These are phyloP conservation scores for Solanum chilense DNA, from an alignment of 257 asterid species.

Conservation along the genomic window DNA sequence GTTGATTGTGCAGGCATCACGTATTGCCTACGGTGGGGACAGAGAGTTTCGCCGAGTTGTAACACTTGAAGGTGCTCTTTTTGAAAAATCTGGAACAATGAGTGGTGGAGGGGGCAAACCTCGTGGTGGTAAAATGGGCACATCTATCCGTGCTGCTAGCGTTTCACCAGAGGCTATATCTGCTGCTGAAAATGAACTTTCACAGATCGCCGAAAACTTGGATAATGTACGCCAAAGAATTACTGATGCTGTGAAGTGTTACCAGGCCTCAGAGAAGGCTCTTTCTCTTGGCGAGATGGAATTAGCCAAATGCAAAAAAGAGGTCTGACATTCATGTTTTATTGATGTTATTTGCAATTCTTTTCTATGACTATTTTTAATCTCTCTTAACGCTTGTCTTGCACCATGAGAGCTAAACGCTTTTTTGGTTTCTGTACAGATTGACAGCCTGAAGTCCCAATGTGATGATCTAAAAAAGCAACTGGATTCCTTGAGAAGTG, in stretches of 20 bases:
- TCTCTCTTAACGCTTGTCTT: neutral
- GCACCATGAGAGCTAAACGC: neutral
- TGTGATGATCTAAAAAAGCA: slow-evolving; percentile 61
- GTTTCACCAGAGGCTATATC: slow-evolving; percentile 71
- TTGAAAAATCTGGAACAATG: slow-evolving; percentile 95
- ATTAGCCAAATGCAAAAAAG: slow-evolving; percentile 69
- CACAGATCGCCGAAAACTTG: slow-evolving; percentile 48
- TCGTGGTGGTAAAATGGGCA: slow-evolving; percentile 96
- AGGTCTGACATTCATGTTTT: slow-evolving; percentile 34
- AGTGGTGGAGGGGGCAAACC: slow-evolving; percentile 91
- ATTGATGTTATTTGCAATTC: neutral
- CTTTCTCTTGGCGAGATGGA: slow-evolving; percentile 69
- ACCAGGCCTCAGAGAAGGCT: slow-evolving; percentile 55
- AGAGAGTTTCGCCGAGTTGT: slow-evolving; percentile 80
- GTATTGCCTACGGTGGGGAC: slow-evolving; percentile 72
- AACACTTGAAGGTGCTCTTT: slow-evolving; percentile 85
- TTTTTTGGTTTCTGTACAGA: slow-evolving; percentile 22
- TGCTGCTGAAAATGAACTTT: slow-evolving; percentile 68
- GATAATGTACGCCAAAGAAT: slow-evolving; percentile 34
- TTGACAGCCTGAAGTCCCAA: slow-evolving; percentile 60
- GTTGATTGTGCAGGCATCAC: slow-evolving; percentile 52
- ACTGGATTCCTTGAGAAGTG: slow-evolving; percentile 52
- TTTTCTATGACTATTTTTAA: neutral
- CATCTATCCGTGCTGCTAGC: slow-evolving; percentile 67
- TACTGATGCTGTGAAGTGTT: slow-evolving; percentile 44